Base-by-base conservation (phyloP, 345 rosid species). In the Mercurialis annua region DNA sequence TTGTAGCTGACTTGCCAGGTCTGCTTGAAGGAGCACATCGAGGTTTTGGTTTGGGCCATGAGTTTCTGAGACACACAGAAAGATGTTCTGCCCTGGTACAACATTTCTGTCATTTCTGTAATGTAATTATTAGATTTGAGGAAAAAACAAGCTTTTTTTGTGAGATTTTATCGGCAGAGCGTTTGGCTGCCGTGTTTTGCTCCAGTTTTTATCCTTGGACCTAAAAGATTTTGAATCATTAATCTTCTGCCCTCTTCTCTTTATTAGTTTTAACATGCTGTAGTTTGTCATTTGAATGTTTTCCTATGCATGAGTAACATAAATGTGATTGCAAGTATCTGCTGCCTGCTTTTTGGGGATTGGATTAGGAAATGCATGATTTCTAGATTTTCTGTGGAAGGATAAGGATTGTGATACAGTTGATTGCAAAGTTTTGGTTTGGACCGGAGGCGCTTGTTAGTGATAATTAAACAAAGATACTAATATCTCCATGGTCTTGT, bases 1-100 rank as follows among this genome's bases (percentile, higher is more conserved):
- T 89, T 55, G 97, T 90, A 12, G 97, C 98, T 23, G 98, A 93
- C 83, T 85, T 93, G 47, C 98, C 98, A 61, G 97, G 97, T 79
- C 83, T 93, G 71, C 96, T 90, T 64, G 97, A 89, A 87, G 97
- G 97, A 78, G 98, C 98, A 27, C 98, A 89, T 78, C 73, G 80
- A 74, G 97, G 96, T 60, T 93, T 87, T 64, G 98, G 96, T 76
- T 80, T 93, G 70, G 98, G 98, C 75, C 96, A 85, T 34, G 96
- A 90, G 80, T 90, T 90, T 78, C 82, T 93, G 44, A 71, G 95
- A 38, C 96, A 93, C 81, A 89, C 95, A 31, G 98, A 90, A 77
- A 85, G 98, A 85, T 89, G 97, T 74, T 93, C 98, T 73, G 86
- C 91, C 57, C 80, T 90, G 98, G 97, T 90, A 85, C 46, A 26